A percentile compares a stretch with the other conserved stretches of the same genome.
Evolutionary conservation across 257 asterid species (phyloP).

Genomic region (Phtheirospermum japonicum): DNA sequence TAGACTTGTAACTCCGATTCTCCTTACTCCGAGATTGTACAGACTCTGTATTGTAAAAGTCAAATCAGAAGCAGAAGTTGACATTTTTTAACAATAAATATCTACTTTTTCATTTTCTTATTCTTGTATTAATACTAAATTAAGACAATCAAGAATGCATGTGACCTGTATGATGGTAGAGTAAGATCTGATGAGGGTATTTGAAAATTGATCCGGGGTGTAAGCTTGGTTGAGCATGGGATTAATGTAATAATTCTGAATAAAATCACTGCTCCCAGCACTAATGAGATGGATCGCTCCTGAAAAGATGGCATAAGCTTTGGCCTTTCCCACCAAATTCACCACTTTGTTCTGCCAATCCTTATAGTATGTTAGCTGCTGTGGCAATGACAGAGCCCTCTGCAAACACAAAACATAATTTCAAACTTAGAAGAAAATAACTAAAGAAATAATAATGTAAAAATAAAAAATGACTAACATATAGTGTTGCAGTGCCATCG

Average conservation of each 20-base stretch:
- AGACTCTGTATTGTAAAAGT: constrained; percentile 37
- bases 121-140: too few species aligned
- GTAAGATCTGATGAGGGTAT: constrained; percentile 59
- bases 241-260: constrained; percentile 69
- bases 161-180: constrained; percentile 51
- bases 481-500: constrained; percentile 60
- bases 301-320: constrained; percentile 53
- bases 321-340: constrained; percentile 51
- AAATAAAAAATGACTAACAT: constrained; percentile 35
- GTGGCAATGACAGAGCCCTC: constrained; percentile 60
- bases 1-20: constrained; percentile 67
- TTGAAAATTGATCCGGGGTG: constrained; percentile 58
- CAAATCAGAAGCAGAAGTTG: too few species aligned
- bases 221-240: constrained; percentile 48
- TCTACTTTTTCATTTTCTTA: too few species aligned
- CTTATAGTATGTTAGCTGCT: constrained; percentile 53
- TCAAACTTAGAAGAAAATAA: too few species aligned
- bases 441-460: too few species aligned
- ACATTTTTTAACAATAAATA: too few species aligned
- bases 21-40: constrained; percentile 63
- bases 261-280: constrained; percentile 87
- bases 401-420: constrained; percentile 31
- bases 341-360: constrained; percentile 69
- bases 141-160: neutral
- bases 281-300: constrained; percentile 68